Base-by-base conservation (phyloP, 2,329 filamentous ascomycete species). In the Talaromyces sp. region DNA sequence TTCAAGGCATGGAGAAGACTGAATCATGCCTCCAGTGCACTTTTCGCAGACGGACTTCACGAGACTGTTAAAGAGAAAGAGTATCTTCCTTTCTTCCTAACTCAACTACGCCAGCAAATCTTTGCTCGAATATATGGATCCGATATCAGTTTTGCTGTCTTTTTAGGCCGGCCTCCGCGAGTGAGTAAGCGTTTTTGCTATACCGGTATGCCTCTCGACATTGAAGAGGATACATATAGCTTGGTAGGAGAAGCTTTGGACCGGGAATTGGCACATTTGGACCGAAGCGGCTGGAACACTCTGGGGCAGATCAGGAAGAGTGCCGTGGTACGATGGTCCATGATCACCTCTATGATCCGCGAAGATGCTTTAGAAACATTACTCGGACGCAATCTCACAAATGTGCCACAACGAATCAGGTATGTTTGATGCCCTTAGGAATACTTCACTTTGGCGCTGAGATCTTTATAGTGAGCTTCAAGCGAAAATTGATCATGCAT, bases 101-200 rank as follows among this genome's bases (percentile, higher is more conserved):
- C 37, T 13, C 36, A 59, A 22, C 25, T 59, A 33, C 51, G 57
- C 19, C 57, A 59, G 33, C 56, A 58, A 46, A 58, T 53, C 11
- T 58, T 58, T 41, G 56, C 56, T 33, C 39, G 57, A 35, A 59
- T 59, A 28, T 59, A 59, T 21, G 57, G 57, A n/a, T 59, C 57
- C 21, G 57, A 59, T 51, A 59, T 59, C 5, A 59, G 57, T 28
- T 59, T 59, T 41, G 57, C 57, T 8, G 57, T 59, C 10, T 59
- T 59, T 59, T 21, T 59, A 6, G 57, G 57, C 11, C 57, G 57
- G 13, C 57, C 57, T 10, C 57, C 57, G 13, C 51, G 57, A 9
- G 57, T 59, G 13, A 59, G 57, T 43, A 59, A 59, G 22, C 57
- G 57, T 1, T 59, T 59, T 21, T 59, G 57, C 33, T 59, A 41